Evolutionary conservation across 1,139 yeast genomes (phyloP), one percentile per base, ranked within the genome.

Genomic region (Saccharomyces pastorianus): DNA sequence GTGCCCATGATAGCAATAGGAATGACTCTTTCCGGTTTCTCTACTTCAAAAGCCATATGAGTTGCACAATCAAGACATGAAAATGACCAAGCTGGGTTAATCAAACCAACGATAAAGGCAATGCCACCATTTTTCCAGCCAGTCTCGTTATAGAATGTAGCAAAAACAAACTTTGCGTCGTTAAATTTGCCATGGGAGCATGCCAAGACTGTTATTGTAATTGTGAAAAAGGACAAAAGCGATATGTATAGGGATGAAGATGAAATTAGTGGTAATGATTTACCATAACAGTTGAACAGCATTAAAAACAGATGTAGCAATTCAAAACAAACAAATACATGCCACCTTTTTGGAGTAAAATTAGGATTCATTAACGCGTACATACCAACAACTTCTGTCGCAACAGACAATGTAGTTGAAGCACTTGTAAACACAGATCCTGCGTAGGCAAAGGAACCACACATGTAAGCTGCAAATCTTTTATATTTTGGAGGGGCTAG

Each of bases 41-140:
- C 72, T 34, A 82, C 81, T 68, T 83, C 88, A 67, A 83, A 86
- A 14, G 86, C 85, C 80, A 83, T 79, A 63, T 83, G 88, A 1
- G 87, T 80, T 7, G 87, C 87, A 59, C 84, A 80, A 64, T 83
- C 88, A 54, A 83, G 71, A 67, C 88, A 82, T 13, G 83, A 77
- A 65, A 82, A 83, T 1, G 84, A 79, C 87, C 87, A 83, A 52
- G 82, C 82, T 41, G 88, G 88, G 65, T 82, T 83, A 60, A 83
- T 79, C 57, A 83, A 70, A 53, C 88, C 88, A 13, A 82, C 82
- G 54, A 83, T 80, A 62, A 83, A 83, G 0, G 87, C 87, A 59
- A 83, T 78, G 4, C 77, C 86, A 26, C 79, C 65, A 20, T 76
- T 75, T 17, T 73, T 66, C 88, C 88, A 84, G 46, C 89, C 89